Base-by-base conservation (phyloP, 2,329 filamentous ascomycete species). In the Colletotrichum shisoi region DNA sequence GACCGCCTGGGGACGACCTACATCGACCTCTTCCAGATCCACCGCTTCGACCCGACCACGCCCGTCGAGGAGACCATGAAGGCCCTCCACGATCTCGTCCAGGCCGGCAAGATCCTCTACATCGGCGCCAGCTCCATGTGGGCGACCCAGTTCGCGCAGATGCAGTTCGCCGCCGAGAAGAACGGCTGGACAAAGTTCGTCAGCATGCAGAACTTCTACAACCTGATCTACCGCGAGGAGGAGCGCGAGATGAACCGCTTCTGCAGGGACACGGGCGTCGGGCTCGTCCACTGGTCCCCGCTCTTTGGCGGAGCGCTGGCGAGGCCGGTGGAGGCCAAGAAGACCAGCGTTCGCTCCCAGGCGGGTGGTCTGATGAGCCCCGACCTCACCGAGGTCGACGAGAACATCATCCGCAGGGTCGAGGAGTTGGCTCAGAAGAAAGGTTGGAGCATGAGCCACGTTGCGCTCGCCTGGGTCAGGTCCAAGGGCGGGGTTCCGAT, bases 21-120 rank as follows among this genome's bases (percentile, higher is more conserved):
- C 15, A 7, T 76, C 74, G 86, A 89, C 71, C 81, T 88, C 8
- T 79, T 88, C 8, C 85, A 89, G 73, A 85, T 90, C 53, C 87
- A 90, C 71, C 81, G 87, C 2, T 79, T 87, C 19, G 86, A 89
- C 71, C 78, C 79, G 1, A 78, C 80, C 78, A 31, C 84, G 81
- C 15, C 79, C 81, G 57, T 80, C 79, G 5, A 88, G 69, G 86
- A 89, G 75, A 88, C 86, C 21, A 89, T 89, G 86, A 80, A 82
- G 67, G 84, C 84, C 4, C 74, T 88, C n/a, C 82, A 89, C 63
- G 86, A 89, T 57, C 79, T 89, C 0, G 80, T 89, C 0, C 77
- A 83, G 58, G 82, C 78, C 31, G 86, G 87, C 3, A 85, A 84
- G 73, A 85, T 87, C 12, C 76, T 73, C 73, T 70, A 70, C 37